Evolutionary conservation across 805 yeast species (phyloP).

Genomic region (Kurtzmaniella fragi): DNA sequence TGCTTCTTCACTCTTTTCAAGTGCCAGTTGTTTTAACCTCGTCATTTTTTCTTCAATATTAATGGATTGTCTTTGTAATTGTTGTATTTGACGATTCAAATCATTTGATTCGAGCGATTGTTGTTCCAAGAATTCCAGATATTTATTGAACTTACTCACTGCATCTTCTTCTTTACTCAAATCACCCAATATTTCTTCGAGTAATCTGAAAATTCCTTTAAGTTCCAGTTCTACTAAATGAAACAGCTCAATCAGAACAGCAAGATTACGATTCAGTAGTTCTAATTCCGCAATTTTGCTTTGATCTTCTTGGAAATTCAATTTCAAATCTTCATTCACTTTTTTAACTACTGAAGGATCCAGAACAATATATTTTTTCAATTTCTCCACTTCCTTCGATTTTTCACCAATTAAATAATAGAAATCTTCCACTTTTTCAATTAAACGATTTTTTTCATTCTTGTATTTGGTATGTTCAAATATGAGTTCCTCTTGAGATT

Average conservation of each 20-base stretch:
- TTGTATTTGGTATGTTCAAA: constrained; percentile 61
- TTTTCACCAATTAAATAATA: constrained; percentile 53
- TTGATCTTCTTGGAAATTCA: constrained; percentile 36
- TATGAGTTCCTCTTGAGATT: constrained; percentile 56
- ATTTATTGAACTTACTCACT: constrained; percentile 28
- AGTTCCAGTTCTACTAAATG: constrained; percentile 35
- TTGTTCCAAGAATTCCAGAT: constrained; percentile 38
- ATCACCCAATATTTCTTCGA: constrained; percentile 49
- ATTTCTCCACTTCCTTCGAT: constrained; percentile 53
- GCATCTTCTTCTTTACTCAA: constrained; percentile 38
- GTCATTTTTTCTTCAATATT: constrained; percentile 40
- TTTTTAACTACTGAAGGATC: constrained; percentile 52
- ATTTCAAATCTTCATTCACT: constrained; percentile 49
- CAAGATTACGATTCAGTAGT: constrained; percentile 43
- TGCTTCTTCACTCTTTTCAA: constrained; percentile 39
- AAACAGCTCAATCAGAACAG: constrained; percentile 55
- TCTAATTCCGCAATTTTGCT: constrained; percentile 26
- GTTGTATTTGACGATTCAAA: constrained; percentile 37
- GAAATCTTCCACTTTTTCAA: constrained; percentile 56
- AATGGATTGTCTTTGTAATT: constrained; percentile 46
- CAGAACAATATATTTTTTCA: constrained; percentile 55
- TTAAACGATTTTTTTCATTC: constrained; percentile 52
- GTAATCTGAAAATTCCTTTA: constrained; percentile 41
- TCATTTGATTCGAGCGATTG: constrained; percentile 33
- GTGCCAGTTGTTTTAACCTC: constrained; percentile 39